Evolutionary conservation across 345 rosid genomes (phyloP), one percentile per base, ranked within the genome.

Genomic region (Kandelia obovata): DNA sequence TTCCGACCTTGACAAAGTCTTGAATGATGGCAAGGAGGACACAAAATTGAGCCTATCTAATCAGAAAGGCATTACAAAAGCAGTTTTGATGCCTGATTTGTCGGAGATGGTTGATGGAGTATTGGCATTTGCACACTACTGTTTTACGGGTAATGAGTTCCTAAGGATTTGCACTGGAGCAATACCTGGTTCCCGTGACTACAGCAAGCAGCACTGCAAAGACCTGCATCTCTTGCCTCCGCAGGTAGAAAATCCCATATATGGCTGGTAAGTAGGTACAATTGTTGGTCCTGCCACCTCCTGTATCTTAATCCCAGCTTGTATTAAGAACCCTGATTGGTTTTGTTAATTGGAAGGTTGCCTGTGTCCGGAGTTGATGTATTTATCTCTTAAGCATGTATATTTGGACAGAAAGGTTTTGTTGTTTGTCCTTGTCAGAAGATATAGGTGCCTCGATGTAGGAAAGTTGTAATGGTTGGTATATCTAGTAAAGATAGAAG

Each of bases 191-290:
- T 82, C 99, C 0, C 82, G 90, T 64, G 89, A 90, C 80, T 92
- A 92, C 34, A 89, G 83, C 74, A 80, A 81, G 78, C 91, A 95
- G 76, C 99, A 95, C 49, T 84, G 91, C 74, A 90, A 88, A 77
- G 96, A 95, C 79, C 89, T 95, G 47, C 79, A 77, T 71, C 90
- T 95, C 71, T 78, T 88, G 80, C 96, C 97, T 4, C 92, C 96
- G 23, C 92, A 83, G 31, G 96, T 84, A 65, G 90, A 87, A 75
- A 90, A 90, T 74, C 96, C 96, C 15, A 81, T 90, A 34, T 88
- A 87, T 77, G 89, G 91, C 43, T 90, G 91, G 92, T 90, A 77
- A 81, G 69, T 30, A 26, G 47, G 67, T 30, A 16, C 25, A 30
- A 28, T 3, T 32, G n/a, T 11, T 8, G n/a, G 53, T 62, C 9